phyloP scores from a whole-genome alignment of 495 filamentous ascomycete genomes.

The Penicillium flavigenum region DNA sequence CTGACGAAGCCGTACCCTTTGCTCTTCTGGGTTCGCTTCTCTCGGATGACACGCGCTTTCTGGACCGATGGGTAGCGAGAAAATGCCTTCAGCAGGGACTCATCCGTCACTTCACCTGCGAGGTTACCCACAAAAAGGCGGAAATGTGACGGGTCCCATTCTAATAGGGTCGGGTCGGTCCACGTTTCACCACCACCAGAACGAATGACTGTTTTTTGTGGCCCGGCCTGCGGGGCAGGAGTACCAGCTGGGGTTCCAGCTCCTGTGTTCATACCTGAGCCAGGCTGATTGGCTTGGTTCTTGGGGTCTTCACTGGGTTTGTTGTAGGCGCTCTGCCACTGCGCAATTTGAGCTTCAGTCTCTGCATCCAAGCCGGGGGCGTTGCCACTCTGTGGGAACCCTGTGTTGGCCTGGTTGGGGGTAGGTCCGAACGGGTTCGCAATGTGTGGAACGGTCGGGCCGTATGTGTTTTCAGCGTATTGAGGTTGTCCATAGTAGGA shows the following conservation, averaged over 20 bases:
- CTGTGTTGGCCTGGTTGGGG: slow-evolving; percentile 37
- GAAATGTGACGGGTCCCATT: slow-evolving; percentile 96
- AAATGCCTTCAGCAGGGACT: slow-evolving; percentile 91
- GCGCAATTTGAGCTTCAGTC: slow-evolving; percentile 87
- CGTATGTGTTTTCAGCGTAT: slow-evolving; percentile 52
- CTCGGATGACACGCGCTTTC: slow-evolving; percentile 91
- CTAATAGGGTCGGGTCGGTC: slow-evolving; percentile 80
- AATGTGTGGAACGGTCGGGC: slow-evolving; percentile 68
- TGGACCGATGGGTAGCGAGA: slow-evolving; percentile 80
- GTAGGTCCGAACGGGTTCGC: slow-evolving; percentile 82
- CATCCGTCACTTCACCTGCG: slow-evolving; percentile 97
- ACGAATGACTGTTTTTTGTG: slow-evolving; percentile 72
- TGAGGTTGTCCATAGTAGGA: slow-evolving; percentile 53
- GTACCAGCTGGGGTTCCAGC: slow-evolving; percentile 38
- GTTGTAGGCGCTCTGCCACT: slow-evolving; percentile 93
- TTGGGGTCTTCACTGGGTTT: slow-evolving; percentile 36
- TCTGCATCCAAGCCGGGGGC: slow-evolving; percentile 71
- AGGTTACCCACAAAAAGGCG: slow-evolving; percentile 95
- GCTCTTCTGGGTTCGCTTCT: slow-evolving; percentile 92
- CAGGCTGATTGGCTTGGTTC: slow-evolving; percentile 21
- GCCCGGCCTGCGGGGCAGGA: slow-evolving; percentile 43
- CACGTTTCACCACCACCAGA: slow-evolving; percentile 87
- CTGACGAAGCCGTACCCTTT: slow-evolving; percentile 96
- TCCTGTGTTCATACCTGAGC: slow-evolving; percentile 49
- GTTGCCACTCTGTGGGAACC: slow-evolving; percentile 34